Evolutionary conservation across 1,139 yeast genomes (phyloP).

Genomic region (Sugiyamaella grinbergsii): DNA sequence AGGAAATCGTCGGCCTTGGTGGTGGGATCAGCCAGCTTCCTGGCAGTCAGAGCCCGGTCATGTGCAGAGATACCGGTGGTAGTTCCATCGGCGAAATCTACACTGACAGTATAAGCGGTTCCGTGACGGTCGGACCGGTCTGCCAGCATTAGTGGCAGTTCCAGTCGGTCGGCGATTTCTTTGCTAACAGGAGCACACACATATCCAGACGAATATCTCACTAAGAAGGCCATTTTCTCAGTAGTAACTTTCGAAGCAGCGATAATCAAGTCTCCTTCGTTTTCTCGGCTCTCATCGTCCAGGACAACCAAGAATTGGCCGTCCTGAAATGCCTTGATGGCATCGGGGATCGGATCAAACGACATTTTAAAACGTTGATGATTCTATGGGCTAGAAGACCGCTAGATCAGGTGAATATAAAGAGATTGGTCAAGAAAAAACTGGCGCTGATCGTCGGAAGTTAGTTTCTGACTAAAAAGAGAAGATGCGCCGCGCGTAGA

Average conservation of each 20-base stretch:
- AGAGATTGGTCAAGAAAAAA: background rate
- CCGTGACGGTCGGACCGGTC: constrained; percentile 83
- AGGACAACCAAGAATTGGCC: constrained; percentile 92
- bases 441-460: no score
- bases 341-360: constrained; percentile 59
- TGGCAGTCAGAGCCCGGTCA: constrained; percentile 86
- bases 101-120: constrained; percentile 94
- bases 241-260: constrained; percentile 83
- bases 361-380: background rate
- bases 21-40: constrained; percentile 62
- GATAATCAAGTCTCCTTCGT: constrained; percentile 94
- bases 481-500: no score
- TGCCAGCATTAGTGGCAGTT: constrained; percentile 76
- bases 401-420: no score
- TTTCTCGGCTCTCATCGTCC: constrained; percentile 95
- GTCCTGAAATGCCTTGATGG: constrained; percentile 70
- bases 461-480: no score
- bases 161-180: constrained; percentile 74
- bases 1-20: constrained; percentile 66
- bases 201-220: constrained; percentile 82
- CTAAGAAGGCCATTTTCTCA: constrained; percentile 91
- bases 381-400: no score
- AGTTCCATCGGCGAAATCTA: constrained; percentile 77
- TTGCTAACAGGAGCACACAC: constrained; percentile 88
- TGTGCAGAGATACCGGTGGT: constrained; percentile 98